phyloP scores from a whole-genome alignment of 1,139 yeast species.

The Geotrichum cucujoidarum region DNA sequence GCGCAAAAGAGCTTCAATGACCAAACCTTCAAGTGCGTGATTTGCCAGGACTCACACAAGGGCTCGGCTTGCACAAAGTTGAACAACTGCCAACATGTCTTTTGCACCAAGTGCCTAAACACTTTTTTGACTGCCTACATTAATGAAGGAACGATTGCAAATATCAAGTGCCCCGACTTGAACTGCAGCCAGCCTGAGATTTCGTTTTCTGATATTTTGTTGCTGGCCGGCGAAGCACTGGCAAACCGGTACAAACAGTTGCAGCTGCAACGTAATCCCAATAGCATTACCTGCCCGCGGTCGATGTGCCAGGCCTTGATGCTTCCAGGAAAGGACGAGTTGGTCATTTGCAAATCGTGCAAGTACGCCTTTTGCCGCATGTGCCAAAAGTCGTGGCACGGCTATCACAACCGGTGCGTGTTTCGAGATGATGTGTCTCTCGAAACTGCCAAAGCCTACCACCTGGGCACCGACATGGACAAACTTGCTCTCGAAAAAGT shows the following conservation, averaged over 20 bases:
- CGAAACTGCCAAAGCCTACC: constrained; percentile 41
- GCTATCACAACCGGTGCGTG: constrained; percentile 47
- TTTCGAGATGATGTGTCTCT: constrained; percentile 40
- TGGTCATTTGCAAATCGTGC: constrained; percentile 53
- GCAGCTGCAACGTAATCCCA: constrained; percentile 48
- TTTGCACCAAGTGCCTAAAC: constrained; percentile 49
- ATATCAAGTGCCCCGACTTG: constrained; percentile 57
- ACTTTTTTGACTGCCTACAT: constrained; percentile 48
- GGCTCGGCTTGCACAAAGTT: constrained; percentile 47
- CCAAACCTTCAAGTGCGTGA: constrained; percentile 50
- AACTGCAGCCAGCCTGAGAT: constrained; percentile 23
- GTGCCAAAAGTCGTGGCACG: constrained; percentile 66
- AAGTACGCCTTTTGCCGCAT: constrained; percentile 56
- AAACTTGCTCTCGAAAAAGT: constrained; percentile 42
- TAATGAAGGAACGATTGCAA: constrained; percentile 49
- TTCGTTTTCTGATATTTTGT: constrained; percentile 23
- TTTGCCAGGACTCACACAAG: constrained; percentile 51
- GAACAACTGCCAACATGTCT: constrained; percentile 47
- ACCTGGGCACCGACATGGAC: constrained; percentile 38
- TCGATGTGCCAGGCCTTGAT: constrained; percentile 47
- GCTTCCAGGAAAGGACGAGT: constrained; percentile 39
- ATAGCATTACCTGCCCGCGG: constrained; percentile 49
- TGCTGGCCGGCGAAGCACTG: constrained; percentile 33
- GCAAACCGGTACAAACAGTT: constrained; percentile 41
- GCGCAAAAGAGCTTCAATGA: constrained; percentile 37